phyloP scores from a whole-genome alignment of 352 stramenopile genomes.

The Aphanomyces invadans region DNA sequence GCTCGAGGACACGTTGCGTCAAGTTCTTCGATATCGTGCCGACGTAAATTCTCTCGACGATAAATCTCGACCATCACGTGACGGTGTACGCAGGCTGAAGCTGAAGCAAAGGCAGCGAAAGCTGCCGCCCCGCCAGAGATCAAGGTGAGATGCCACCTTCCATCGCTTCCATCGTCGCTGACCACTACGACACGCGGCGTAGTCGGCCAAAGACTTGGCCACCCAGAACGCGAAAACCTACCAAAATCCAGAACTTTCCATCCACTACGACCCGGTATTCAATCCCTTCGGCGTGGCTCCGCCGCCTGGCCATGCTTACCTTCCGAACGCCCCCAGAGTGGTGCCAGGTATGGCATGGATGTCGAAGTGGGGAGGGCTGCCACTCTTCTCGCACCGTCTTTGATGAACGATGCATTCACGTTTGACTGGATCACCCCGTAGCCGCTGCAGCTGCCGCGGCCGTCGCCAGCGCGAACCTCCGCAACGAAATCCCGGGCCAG shows the following conservation, averaged over 20 bases:
- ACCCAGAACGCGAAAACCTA: slow-evolving; percentile 5
- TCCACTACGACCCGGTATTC: slow-evolving; percentile 21
- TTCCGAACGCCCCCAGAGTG: not conserved
- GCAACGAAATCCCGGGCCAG: slow-evolving; percentile 12
- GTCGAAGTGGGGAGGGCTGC: too few species aligned
- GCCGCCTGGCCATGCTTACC: not conserved
- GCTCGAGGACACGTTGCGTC: slow-evolving; percentile 18
- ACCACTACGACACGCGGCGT: not conserved
- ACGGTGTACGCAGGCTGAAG: not conserved
- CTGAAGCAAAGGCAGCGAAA: slow-evolving; percentile 16
- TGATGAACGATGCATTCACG: too few species aligned
- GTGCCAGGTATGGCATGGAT: not conserved
- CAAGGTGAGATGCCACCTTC: too few species aligned
- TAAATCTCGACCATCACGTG: not conserved
- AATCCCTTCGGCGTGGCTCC: slow-evolving; percentile 22
- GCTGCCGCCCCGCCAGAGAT: not conserved
- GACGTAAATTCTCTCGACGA: slow-evolving; percentile 10
- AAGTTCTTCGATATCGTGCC: slow-evolving; percentile 4
- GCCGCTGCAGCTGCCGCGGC: not conserved
- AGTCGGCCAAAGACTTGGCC: slow-evolving; percentile 14
- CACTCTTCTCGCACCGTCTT: too few species aligned
- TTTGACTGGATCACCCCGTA: too few species aligned
- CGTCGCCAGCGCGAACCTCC: not conserved
- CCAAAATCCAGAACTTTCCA: slow-evolving; percentile 18
- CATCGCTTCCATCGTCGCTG: too few species aligned